Evolutionary conservation across 306 rosid genomes (phyloP).

Genomic region (Canavalia ensiformis): DNA sequence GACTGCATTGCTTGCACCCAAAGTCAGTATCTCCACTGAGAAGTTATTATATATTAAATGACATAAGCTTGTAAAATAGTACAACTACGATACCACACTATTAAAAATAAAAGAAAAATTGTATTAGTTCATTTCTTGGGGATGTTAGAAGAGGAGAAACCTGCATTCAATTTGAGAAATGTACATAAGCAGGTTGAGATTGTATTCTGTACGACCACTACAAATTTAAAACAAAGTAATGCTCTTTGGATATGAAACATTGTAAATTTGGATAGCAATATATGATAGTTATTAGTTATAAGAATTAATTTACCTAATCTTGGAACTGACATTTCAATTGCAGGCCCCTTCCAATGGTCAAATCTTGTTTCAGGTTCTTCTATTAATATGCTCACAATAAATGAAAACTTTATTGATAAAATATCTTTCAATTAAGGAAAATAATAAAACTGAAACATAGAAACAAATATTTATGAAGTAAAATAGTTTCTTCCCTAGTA

Average conservation of each 20-base stretch:
- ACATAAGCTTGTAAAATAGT: not conserved
- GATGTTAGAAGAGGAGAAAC: conserved; percentile 26
- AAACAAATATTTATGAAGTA: not conserved
- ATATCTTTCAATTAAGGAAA: not conserved
- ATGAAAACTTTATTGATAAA: not conserved
- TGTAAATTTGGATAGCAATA: not conserved
- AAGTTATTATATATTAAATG: not conserved
- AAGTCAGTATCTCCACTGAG: conserved; percentile 11
- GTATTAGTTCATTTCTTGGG: not conserved
- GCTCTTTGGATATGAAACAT: not conserved
- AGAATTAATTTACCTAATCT: conserved; percentile 64
- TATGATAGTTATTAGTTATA: not conserved
- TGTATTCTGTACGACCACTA: conserved; percentile 67
- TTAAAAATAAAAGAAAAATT: not conserved
- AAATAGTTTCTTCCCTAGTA: not conserved
- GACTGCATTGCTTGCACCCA: conserved; percentile 76
- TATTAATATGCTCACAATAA: conserved; percentile 31
- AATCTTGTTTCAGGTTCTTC: conserved; percentile 56
- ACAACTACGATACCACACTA: not conserved
- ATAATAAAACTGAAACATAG: not conserved
- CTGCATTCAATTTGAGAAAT: conserved; percentile 75
- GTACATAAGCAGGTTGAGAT: conserved; percentile 67
- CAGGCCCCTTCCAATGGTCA: conserved; percentile 71
- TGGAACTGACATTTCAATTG: conserved; percentile 73
- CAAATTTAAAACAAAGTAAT: conserved; percentile 37